Evolutionary conservation across 75 land plant genomes (phyloP), one percentile per base, ranked within the genome.

Genomic region (Selaginella moellendorffii): DNA sequence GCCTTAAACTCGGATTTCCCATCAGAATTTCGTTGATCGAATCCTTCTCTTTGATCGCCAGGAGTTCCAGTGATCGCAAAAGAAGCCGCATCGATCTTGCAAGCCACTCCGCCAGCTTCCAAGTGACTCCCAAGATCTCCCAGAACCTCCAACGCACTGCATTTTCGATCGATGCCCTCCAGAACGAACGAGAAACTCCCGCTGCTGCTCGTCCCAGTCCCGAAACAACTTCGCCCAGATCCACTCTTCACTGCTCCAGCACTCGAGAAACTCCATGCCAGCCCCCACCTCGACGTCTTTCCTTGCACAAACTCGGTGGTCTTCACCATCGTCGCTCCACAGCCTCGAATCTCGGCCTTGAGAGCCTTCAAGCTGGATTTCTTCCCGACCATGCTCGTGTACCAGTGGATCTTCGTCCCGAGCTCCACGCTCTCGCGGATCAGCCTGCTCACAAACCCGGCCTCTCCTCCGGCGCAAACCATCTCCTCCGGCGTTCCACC

Each of bases 251-350:
- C n/a, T n/a, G n/a, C n/a, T n/a, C n/a, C n/a, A 68, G 79, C 80
- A 63, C 74, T 54, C 28, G 76, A 31, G 77, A 88, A 91, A 24
- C 89, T 77, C 97, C 97, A 91, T 58, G 95, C 97, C 59, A 91
- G n/a, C 75, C 97, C 97, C 97, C 97, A 91, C 30, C 97, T 65
- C 52, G 77, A 80, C 28, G 97, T 91, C 29, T 74, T 82, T 46
- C 97, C 97, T 71, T 91, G 97, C 30, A 91, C 97, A 81, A 91
- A 91, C 62, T 91, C 97, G 28, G 95, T 91, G 1, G 95, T 88
- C 63, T 81, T 81, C 21, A 91, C 80, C 21, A 81, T 66, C 25
- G 84, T 68, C 8, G 76, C 97, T 54, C 86, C 82, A 68, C 67
- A 68, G 25, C 77, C 69, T 53, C 95, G 74, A 46, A 91, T 82